Base-by-base conservation (phyloP, 2,329 filamentous ascomycete species). In the Macrophomina phaseolina region DNA sequence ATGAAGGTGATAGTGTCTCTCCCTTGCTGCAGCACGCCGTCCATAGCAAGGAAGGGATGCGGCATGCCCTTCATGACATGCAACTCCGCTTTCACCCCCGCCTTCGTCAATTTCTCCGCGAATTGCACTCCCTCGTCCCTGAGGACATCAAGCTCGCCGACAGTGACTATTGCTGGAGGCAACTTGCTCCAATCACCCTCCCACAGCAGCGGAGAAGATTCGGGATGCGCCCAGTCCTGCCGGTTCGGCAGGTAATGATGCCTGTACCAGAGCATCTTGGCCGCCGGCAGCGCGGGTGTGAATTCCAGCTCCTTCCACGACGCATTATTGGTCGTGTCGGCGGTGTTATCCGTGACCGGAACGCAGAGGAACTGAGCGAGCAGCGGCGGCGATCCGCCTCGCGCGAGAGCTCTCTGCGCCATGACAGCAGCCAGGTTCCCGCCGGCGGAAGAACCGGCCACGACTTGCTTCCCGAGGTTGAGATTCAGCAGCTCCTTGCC, bases 231-330 rank as follows among this genome's bases (percentile, higher is more conserved):
- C 38, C 69, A 72, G 14, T 76, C 68, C 1, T 69, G 68, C 7
- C 70, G 63, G n/a, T 68, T 68, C 1, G 73, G 56, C 23, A 80
- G 70, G 51, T 79, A 80, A 62, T 78, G 73, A 32, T 71, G 67
- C n/a, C 78, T 76, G 62, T 80, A 80, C 74, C 76, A 78, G n/a
- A 70, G 69, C 74, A 80, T 76, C 68, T 56, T 4, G 76, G 72
- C 1, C 75, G 79, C 30, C 77, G 73, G 74, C 74, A 80, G 16
- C 76, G 76, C 16, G 73, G 75, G 38, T 71, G 60, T 65, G 45
- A 38, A 8, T 64, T 67, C 7, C 46, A n/a, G 30, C 67, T 38
- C 72, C 70, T 72, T 64, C 46, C 49, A 64, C 5, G 58, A 53
- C 5, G 18, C 2, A 23, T 38, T 66, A 9, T 68, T 68, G 1